Evolutionary conservation across 371 early-diverging fungal species (phyloP), one percentile per base, ranked within the genome.

Genomic region (Mucor plumbeus): DNA sequence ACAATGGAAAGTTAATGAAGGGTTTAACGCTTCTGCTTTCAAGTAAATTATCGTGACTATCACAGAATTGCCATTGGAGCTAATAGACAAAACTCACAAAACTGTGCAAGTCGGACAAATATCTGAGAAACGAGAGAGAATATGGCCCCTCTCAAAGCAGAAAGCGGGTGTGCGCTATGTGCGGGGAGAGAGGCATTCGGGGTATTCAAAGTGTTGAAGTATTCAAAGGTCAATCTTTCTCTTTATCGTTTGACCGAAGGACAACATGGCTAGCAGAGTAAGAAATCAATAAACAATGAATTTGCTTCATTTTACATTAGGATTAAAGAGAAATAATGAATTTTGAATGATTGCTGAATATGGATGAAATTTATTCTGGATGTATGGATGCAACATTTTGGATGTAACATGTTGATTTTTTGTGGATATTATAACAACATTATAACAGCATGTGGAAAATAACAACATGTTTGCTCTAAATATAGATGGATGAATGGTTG

Each of bases 261-360:
- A 68, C 63, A 63, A 59, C 58, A 68, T 68, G 63, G 69, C 63
- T 60, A 60, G 67, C 69, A 68, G 69, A 68, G 69, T 68, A 63
- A 63, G 69, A 36, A n/a, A 35, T 35, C 11, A 9, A 26, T 35
- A 7, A n/a, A n/a, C 11, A n/a, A 33, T 15, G 36, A 15, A n/a
- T 11, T 15, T n/a, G 17, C 35, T n/a, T 56, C 34, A 34, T 17
- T 7, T 35, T 14, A 36, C 36, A 56, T 7, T 35, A 6, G 26
- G 36, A 15, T 10, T 15, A 35, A 41, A 11, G 55, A 65, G 47
- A 17, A 48, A 57, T 43, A 54, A 35, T 54, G 15, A 39, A 31
- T 19, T 26, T 39, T 59, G 33, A 33, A 34, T 4, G 17, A 36
- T 26, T 26, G 26, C 3, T 26, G 26, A 26, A 26, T 26, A 26